Evolutionary conservation across 257 asterid species (phyloP), one percentile per base, ranked within the genome.

Genomic region (Capsicum chinense): DNA sequence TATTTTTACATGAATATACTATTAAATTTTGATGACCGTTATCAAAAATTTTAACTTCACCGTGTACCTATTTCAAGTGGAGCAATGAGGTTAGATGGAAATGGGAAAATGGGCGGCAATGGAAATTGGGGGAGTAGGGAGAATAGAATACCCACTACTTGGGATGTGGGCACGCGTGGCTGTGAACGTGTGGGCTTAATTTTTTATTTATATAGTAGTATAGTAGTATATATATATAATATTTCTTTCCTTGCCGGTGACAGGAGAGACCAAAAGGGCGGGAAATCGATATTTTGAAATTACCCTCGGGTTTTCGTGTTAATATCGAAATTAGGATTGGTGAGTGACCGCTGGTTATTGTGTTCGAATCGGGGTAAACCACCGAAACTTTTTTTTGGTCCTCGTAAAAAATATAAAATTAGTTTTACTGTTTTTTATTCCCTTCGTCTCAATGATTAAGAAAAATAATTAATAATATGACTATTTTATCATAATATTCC

Each of bases 221-320:
- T 26, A 26, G 33, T 26, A 1, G 33, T 1, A 1, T 26, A 26
- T 1, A 26, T 56, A 56, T 13, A 56, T 56, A 16, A 11, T 62
- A 9, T 62, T 62, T 56, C 5, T 21, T 19, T 47, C 80, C 58
- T 47, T 73, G 80, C 80, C n/a, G 42, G 17, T 9, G 59, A 39
- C 4, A 76, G 39, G 63, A 33, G 64, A 78, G 64, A 78, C 81
- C 48, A 69, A 78, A 78, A 52, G 64, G 81, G 64, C 50, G 81
- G 81, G 64, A 78, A 78, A 54, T 52, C 26, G 5, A 54, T 26
- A 6, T 21, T 14, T 15, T 78, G 13, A 54, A 78, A 14, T 21
- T 78, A 10, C 81, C 64, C 64, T 1, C n/a, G 48, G 42, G 14
- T 2, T 26, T 14, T 11, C 21, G 33, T 54, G 5, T 52, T 52